Conservation (phyloP, 1,139 yeast genomes). For the Pneumocystis wakefieldiae region DNA sequence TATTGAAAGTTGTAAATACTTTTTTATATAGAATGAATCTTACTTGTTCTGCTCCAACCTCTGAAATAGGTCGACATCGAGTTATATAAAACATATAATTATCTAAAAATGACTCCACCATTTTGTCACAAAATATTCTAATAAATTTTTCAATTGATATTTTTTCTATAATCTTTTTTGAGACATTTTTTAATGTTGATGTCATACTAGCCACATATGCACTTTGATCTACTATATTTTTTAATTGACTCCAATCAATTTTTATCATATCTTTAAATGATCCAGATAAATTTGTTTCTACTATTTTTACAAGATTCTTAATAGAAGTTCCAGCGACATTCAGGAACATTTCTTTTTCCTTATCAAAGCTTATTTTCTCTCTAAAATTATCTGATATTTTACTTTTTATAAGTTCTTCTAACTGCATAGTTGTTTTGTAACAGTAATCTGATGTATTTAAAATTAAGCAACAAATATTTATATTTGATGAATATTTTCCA, state of each 20-base stretch:
- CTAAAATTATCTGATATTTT: constrained; percentile 32
- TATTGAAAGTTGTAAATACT: background rate
- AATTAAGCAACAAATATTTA: constrained; percentile 53
- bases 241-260: constrained; percentile 55
- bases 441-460: constrained; percentile 86
- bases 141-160: constrained; percentile 58
- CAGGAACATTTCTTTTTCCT: constrained; percentile 41
- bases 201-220: constrained; percentile 14
- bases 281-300: constrained; percentile 46
- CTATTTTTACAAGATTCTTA: constrained; percentile 40
- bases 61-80: constrained; percentile 48
- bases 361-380: constrained; percentile 36
- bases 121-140: constrained; percentile 59
- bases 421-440: constrained; percentile 57
- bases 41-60: constrained; percentile 58
- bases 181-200: constrained; percentile 12
- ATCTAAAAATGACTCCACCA: constrained; percentile 48
- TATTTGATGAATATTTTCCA: constrained; percentile 17
- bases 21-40: background rate
- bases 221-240: constrained; percentile 54
- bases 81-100: constrained; percentile 47
- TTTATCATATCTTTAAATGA: constrained; percentile 81
- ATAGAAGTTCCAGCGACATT: constrained; percentile 47
- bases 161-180: constrained; percentile 38
- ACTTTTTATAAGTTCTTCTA: constrained; percentile 48